Evolutionary conservation across 768 basidiomycete genomes (phyloP), one percentile per base, ranked within the genome.

Genomic region (Dentipellis fragilis): DNA sequence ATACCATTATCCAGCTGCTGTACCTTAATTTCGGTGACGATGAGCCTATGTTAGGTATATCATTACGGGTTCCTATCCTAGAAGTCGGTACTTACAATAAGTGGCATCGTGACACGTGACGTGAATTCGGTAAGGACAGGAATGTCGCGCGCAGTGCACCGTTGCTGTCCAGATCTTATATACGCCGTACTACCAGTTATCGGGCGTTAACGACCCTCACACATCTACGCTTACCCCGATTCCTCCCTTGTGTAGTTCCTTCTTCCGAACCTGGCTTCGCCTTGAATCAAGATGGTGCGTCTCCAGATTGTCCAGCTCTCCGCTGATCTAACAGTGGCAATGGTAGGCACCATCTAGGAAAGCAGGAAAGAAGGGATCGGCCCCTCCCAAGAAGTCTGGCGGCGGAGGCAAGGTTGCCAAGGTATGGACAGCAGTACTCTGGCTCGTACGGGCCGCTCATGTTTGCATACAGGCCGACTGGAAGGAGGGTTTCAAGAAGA

Each of bases 401-500:
- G 69, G 57, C 65, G 71, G 68, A 29, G 29, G 29, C 19, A 89
- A 84, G 69, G 85, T 92, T 34, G 87, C 85, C 23, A 92, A 92
- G 80, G 89, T 89, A 60, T 38, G 62, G 34, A 23, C 47, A 29
- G 29, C 29, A 6, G 29, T 29, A 29, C 29, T 6, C 6, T 3
- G 29, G 29, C 29, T 29, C 29, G 29, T 6, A 29, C 29, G 6
- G 3, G 29, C 29, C 3, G 6, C 29, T 55, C 37, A 51, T 48
- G 48, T 49, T 54, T 12, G 12, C 6, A 3, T 23, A 10, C 60
- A 98, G 94, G 95, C 95, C 50, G 95, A 98, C 69, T 99, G 95
- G 95, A 95, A 95, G 72, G 95, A 98, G 66, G 93, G 94, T 4
- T 99, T 99, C 80, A 96, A 96, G 85, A 99, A 97, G 85, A 97